A percentile compares a stretch with the other conserved stretches of the same genome.
Evolutionary conservation across 768 basidiomycete species (phyloP).

Genomic region (Rhodocollybia butyracea): DNA sequence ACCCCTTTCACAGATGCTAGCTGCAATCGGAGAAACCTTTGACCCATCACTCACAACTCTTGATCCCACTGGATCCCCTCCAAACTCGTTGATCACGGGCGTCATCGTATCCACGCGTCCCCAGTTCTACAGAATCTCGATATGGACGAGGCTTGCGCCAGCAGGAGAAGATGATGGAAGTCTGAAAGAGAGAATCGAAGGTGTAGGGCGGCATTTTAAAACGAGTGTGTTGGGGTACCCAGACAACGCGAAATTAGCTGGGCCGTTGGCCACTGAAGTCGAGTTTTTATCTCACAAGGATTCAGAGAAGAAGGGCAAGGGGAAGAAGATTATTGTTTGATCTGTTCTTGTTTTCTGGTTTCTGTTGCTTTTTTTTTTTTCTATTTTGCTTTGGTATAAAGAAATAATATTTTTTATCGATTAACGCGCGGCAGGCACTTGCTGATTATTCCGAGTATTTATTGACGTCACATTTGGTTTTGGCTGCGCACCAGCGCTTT

Average conservation of each 20-base stretch:
- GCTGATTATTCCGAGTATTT: too few relatives aligned
- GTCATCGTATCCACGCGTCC: slow-evolving; percentile 95
- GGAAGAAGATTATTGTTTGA: slow-evolving; percentile 75
- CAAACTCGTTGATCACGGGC: slow-evolving; percentile 76
- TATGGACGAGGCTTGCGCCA: slow-evolving; percentile 94
- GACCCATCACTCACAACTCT: slow-evolving; percentile 72
- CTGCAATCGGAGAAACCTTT: slow-evolving; percentile 98
- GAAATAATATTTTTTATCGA: too few relatives aligned
- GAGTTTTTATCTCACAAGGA: slow-evolving; percentile 95
- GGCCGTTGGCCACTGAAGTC: slow-evolving; percentile 91
- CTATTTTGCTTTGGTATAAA: too few relatives aligned
- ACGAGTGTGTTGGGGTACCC: slow-evolving; percentile 78
- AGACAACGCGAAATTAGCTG: slow-evolving; percentile 70
- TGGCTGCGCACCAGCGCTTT: too few relatives aligned
- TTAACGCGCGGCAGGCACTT: too few relatives aligned
- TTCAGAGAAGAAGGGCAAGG: slow-evolving; percentile 90
- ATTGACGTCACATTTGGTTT: too few relatives aligned
- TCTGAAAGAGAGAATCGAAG: slow-evolving; percentile 78
- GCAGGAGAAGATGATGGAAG: slow-evolving; percentile 43
- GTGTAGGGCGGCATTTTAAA: slow-evolving; percentile 90
- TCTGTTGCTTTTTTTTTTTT: slow-evolving; percentile 9
- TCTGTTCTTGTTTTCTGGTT: slow-evolving; percentile 1
- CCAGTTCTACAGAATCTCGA: slow-evolving; percentile 93
- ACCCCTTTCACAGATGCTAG: slow-evolving; percentile 74
- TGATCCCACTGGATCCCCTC: slow-evolving; percentile 39